phyloP scores from a whole-genome alignment of 164 flowering plant genomes.

The Paratinospora sagittata region DNA sequence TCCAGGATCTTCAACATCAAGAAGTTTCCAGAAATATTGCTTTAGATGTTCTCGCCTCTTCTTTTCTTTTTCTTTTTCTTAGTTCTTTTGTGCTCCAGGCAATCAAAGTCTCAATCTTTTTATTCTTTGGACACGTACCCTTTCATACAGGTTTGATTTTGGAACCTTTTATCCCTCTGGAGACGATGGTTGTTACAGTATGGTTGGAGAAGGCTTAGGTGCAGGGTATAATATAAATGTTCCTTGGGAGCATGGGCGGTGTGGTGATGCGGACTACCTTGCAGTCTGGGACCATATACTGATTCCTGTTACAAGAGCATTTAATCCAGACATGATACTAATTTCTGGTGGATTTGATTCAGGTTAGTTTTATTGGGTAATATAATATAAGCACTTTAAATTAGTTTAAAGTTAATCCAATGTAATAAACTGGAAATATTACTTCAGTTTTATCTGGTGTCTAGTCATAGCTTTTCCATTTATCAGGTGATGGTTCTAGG shows the following conservation, averaged over 20 bases:
- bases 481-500: background rate
- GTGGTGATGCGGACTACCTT: slow-evolving; percentile 95
- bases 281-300: slow-evolving; percentile 95
- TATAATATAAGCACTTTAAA: background rate
- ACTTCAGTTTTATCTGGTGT: background rate
- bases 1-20: background rate
- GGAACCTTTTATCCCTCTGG: slow-evolving; percentile 83
- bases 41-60: too few relatives aligned
- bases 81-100: background rate
- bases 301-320: slow-evolving; percentile 81
- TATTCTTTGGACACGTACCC: background rate
- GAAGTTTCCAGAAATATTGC: too few relatives aligned
- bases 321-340: slow-evolving; percentile 74
- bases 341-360: slow-evolving; percentile 99
- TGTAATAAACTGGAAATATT: background rate
- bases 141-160: slow-evolving; percentile 56
- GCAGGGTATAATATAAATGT: slow-evolving; percentile 90
- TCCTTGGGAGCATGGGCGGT: slow-evolving; percentile 89
- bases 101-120: background rate
- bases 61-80: background rate
- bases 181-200: slow-evolving; percentile 65
- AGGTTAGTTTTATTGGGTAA: slow-evolving; percentile 37
- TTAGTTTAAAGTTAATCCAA: background rate
- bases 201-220: slow-evolving; percentile 89
- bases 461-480: background rate